Base-by-base conservation (phyloP, 2,329 filamentous ascomycete species). In the Didymella lethalis region DNA sequence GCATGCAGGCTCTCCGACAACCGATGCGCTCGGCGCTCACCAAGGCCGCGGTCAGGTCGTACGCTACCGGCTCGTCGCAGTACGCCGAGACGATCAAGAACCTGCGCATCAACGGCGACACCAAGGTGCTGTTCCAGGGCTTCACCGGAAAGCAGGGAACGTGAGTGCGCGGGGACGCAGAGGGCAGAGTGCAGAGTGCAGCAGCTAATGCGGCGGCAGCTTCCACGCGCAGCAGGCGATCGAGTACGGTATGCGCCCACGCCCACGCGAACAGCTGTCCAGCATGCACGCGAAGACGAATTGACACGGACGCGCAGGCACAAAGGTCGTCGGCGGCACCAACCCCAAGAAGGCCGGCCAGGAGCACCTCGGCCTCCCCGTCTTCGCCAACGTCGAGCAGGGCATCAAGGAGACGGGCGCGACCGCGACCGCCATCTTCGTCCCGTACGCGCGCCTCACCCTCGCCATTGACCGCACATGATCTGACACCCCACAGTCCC, bases 151-250 rank as follows among this genome's bases (percentile, higher is more conserved):
- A 92, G 85, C 93, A 96, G 86, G 92, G 92, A 90, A 94, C 90
- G 77, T 80, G 67, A 76, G 78, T 79, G 54, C 31, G 57, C 7
- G 49, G 25, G 6, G 23, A 10, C 1, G 12, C 7, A 38, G 32
- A 18, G n/a, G 41, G 23, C 20, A 34, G n/a, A 31, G 16, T 40
- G 7, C 20, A 23, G 44, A 31, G 44, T 6, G 12, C 45, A 36
- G 10, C 63, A 64, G 64, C 58, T 61, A 48, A 57, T 7, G 38
- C 25, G 23, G 18, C 18, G n/a, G 10, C 71, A 98, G 94, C 73
- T 99, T 99, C 86, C 95, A 99, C 81, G 95, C 95, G 68, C 87
- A 92, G 79, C 93, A 97, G 84, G 95, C 95, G 69, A 97, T 99
- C 81, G 95, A 96, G 81, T 99, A 99, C 82, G 95, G 92, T 96